phyloP scores from a whole-genome alignment of 2,329 filamentous ascomycete species.

The Aspergillus ruber region DNA sequence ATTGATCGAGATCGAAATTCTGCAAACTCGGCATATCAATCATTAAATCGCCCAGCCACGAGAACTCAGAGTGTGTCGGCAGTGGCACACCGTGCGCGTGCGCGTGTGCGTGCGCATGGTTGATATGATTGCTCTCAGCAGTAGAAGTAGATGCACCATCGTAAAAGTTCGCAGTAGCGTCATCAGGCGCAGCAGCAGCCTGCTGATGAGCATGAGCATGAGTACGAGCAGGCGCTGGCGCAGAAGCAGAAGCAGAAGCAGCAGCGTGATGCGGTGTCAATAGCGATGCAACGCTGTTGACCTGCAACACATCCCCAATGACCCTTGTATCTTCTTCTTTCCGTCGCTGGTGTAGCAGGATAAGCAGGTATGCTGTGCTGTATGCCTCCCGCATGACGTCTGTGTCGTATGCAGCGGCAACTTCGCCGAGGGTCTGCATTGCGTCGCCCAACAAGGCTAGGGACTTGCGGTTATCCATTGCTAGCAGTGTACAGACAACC shows the following conservation, averaged over 20 bases:
- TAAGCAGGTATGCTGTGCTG: slow-evolving; percentile 49
- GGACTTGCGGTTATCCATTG: slow-evolving; percentile 48
- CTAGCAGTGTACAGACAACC: slow-evolving; percentile 50
- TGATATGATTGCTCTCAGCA: not conserved
- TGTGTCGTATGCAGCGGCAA: slow-evolving; percentile 41
- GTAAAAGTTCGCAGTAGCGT: not conserved
- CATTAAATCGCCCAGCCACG: slow-evolving; percentile 40
- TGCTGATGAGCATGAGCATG: not conserved
- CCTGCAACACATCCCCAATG: slow-evolving; percentile 35
- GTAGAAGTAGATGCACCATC: not conserved
- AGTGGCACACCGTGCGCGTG: slow-evolving; percentile 5
- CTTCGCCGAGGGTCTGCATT: slow-evolving; percentile 42
- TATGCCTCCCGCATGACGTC: slow-evolving; percentile 48
- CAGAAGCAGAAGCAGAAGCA: not conserved
- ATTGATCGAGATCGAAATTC: slow-evolving; percentile 41
- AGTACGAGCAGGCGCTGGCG: not conserved
- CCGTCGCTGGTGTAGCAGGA: slow-evolving; percentile 46
- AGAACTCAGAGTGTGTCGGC: slow-evolving; percentile 29
- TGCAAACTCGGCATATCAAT: slow-evolving; percentile 41
- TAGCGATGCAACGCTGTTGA: slow-evolving; percentile 25
- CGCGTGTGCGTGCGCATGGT: not conserved
- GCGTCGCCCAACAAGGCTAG: slow-evolving; percentile 46
- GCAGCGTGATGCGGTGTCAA: not conserved
- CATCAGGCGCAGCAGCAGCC: not conserved
- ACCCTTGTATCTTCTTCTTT: slow-evolving; percentile 40